Percentiles rank a stretch among this genome's conserved stretches.
Evolutionary conservation across 164 flowering plant genomes (phyloP).

Genomic region (Berberis thunbergii): DNA sequence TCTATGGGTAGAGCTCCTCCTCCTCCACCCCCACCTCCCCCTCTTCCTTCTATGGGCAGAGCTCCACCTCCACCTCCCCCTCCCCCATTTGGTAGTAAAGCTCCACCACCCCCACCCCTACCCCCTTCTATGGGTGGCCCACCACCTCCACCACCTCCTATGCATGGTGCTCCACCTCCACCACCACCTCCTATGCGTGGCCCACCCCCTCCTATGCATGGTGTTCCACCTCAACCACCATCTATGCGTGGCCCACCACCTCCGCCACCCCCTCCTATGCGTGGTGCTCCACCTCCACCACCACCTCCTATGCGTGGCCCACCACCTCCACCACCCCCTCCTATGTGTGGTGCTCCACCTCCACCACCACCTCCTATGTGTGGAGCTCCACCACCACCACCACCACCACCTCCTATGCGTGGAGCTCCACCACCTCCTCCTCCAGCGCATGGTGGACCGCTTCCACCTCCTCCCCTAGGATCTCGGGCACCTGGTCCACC

Average conservation of each 20-base stretch:
- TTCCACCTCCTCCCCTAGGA: conserved; percentile 36
- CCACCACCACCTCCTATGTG: conserved; percentile 16
- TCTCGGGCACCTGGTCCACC: conserved; percentile 38
- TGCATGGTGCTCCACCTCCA: conserved; percentile 19
- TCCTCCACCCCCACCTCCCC: conserved; percentile 2
- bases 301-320: conserved; percentile 16
- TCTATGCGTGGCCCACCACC: conserved; percentile 12
- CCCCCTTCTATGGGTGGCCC: neutral
- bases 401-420: conserved; percentile 23
- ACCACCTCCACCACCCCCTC: conserved; percentile 28
- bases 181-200: conserved; percentile 20
- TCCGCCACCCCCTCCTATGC: conserved; percentile 18
- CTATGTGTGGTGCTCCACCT: conserved; percentile 10
- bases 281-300: conserved; percentile 23
- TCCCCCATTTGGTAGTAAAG: neutral
- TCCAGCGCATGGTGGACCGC: conserved; percentile 12
- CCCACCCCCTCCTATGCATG: conserved; percentile 8
- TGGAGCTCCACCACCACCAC: conserved; percentile 21
- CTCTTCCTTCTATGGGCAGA: conserved; percentile 15
- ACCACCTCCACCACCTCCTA: conserved; percentile 21
- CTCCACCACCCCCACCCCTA: conserved; percentile 6
- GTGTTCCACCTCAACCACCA: conserved; percentile 4
- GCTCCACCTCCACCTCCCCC: conserved; percentile 13
- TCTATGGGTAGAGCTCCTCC: neutral
- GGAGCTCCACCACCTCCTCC: conserved; percentile 27